Conservation (phyloP, 2,329 filamentous ascomycete genomes). For the Metarhizium anisopliae region DNA sequence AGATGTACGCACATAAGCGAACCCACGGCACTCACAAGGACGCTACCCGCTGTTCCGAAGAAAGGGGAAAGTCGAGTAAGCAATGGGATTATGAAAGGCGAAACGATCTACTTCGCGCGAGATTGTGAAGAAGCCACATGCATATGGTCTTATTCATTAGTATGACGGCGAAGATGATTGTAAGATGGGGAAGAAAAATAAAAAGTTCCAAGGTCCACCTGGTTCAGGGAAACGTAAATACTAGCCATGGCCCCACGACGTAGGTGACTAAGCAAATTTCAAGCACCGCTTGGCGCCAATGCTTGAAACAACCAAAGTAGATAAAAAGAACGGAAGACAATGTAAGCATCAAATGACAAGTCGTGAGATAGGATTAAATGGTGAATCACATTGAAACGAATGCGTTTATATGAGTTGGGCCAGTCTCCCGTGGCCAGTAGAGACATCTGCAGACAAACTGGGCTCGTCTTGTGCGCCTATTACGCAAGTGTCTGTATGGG, state of each 20-base stretch:
- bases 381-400: not conserved
- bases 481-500: not conserved
- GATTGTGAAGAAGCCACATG: constrained; percentile 35
- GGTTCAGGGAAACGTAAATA: not conserved
- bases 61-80: constrained; percentile 30
- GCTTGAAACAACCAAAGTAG: too few relatives aligned
- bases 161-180: constrained; percentile 33
- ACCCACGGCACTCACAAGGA: constrained; percentile 40
- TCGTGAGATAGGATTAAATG: too few relatives aligned
- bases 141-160: constrained; percentile 23
- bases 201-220: constrained; percentile 5
- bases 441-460: not conserved
- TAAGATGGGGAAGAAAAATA: constrained; percentile 36
- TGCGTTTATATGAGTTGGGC: not conserved
- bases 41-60: not conserved
- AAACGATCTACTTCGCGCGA: constrained; percentile 44
- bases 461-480: not conserved
- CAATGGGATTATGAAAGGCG: constrained; percentile 54
- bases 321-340: too few relatives aligned
- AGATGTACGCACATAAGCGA: constrained; percentile 54
- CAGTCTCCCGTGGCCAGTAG: not conserved
- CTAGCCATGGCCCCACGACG: not conserved
- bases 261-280: not conserved
- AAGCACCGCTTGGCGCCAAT: not conserved
- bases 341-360: too few relatives aligned